Evolutionary conservation across 2,329 filamentous ascomycete species (phyloP), one percentile per base, ranked within the genome.

Genomic region (Sarocladiaceae sp.): DNA sequence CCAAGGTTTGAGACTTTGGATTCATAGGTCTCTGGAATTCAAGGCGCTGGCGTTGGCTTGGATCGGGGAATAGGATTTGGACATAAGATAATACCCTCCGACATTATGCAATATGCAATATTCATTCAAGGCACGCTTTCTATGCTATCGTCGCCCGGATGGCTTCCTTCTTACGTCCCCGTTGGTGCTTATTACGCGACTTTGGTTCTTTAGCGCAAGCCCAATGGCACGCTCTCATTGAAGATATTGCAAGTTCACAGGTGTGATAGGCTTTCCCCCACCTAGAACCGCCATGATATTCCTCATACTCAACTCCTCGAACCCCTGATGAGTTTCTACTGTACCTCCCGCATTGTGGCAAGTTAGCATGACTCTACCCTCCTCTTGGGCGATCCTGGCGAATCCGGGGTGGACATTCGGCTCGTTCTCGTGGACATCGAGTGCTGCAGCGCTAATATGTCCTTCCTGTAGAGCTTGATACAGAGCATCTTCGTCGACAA

Each of bases 331-430:
- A 55, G 83, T 84, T 63, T 86, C 82, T 13, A 86, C 73, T 31
- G 83, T 86, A 3, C 83, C 82, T 0, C 84, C 84, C 1, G 83
- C 84, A 57, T 86, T 86, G 62, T 87, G 85, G 50, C 81, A 80
- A n/a, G 84, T 81, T 52, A 87, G 62, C 68, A 84, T 75, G 0
- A 80, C 79, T 55, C 74, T 75, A 17, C 47, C 47, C 0, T 70
- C 68, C 42, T 60, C 52, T 6, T 62, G 60, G 0, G 71, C 70
- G 36, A 78, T 58, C 28, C 60, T 64, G 55, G 66, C 37, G 53
- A 86, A 62, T 22, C 72, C 66, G 26, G 69, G 62, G 59, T 79
- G 72, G 2, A 84, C 72, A 35, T 65, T 54, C 3, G 84, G 84
- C 64, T 88, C 85, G 56, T 76, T 59, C 7, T 76, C 75, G 60